Percentiles rank a stretch among this genome's conserved stretches.
These are phyloP conservation scores for Auriscalpium vulgare DNA, from an alignment of 768 basidiomycete species.

Conservation along the genomic window DNA sequence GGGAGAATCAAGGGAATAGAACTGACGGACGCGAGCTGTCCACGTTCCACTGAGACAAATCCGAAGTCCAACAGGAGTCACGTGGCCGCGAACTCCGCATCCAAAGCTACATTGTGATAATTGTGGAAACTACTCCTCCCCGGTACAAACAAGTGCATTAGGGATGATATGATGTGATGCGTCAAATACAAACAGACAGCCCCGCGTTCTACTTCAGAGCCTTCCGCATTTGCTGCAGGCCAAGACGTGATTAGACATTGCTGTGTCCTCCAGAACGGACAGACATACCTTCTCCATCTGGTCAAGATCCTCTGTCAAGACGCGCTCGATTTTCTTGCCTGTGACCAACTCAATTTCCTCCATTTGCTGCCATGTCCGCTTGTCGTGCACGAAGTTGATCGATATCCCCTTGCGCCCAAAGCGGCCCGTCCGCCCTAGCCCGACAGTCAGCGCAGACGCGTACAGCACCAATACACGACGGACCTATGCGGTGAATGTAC, in stretches of 20 bases:
- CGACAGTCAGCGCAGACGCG: background rate
- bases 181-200: too few relatives aligned
- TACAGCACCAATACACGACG: slow-evolving; percentile 19
- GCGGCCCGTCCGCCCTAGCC: slow-evolving; percentile 87
- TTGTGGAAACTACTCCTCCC: too few relatives aligned
- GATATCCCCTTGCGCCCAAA: slow-evolving; percentile 97
- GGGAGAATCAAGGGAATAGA: too few relatives aligned
- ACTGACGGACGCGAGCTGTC: too few relatives aligned
- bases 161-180: too few relatives aligned
- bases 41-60: too few relatives aligned
- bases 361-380: slow-evolving; percentile 83
- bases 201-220: slow-evolving; percentile 47
- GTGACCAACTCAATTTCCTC: slow-evolving; percentile 78
- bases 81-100: too few relatives aligned
- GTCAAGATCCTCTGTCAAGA: slow-evolving; percentile 86
- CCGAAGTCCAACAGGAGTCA: too few relatives aligned
- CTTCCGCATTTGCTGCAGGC: slow-evolving; percentile 69
- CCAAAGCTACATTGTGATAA: too few relatives aligned
- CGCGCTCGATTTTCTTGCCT: slow-evolving; percentile 70
- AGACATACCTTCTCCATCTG: slow-evolving; percentile 81
- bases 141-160: too few relatives aligned
- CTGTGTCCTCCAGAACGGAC: background rate
- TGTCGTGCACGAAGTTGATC: slow-evolving; percentile 95
- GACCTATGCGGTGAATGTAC: slow-evolving; percentile 96
- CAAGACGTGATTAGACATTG: background rate